Evolutionary conservation across 2,329 filamentous ascomycete genomes (phyloP).

Genomic region (Fusarium bactridioides): DNA sequence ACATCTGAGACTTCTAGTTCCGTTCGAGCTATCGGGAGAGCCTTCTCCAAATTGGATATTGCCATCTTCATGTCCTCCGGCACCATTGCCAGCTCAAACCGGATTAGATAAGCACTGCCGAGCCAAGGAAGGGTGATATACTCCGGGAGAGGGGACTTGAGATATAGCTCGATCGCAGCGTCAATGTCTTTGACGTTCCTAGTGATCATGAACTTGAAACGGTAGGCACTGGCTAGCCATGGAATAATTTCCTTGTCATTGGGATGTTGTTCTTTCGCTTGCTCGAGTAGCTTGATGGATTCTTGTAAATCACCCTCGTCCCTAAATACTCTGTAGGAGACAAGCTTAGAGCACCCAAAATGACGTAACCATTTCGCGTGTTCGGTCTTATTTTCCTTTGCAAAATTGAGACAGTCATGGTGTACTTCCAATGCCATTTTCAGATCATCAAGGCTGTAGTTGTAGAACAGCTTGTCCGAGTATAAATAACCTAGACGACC

Average conservation of each 20-base stretch:
- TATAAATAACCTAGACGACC: background rate
- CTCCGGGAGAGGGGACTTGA: background rate
- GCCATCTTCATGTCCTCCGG: background rate
- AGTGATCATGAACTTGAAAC: background rate
- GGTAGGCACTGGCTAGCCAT: background rate
- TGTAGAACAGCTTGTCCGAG: background rate
- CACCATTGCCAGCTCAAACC: fast-evolving
- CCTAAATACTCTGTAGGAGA: background rate
- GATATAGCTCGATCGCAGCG: background rate
- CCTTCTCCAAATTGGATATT: fast-evolving
- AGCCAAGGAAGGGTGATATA: background rate
- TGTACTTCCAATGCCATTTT: background rate
- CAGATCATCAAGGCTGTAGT: background rate
- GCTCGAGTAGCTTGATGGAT: background rate
- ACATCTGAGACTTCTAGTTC: background rate
- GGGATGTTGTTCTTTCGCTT: background rate
- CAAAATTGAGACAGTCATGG: background rate
- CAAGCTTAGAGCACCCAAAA: background rate
- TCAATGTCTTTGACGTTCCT: background rate
- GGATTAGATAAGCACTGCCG: background rate
- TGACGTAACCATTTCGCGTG: background rate
- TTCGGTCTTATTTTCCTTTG: fast-evolving
- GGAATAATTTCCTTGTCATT: fast-evolving
- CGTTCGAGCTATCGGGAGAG: background rate
- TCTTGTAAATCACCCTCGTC: fast-evolving